Conservation (phyloP, 2,329 filamentous ascomycete genomes). For the Davidsoniella eucalypti region DNA sequence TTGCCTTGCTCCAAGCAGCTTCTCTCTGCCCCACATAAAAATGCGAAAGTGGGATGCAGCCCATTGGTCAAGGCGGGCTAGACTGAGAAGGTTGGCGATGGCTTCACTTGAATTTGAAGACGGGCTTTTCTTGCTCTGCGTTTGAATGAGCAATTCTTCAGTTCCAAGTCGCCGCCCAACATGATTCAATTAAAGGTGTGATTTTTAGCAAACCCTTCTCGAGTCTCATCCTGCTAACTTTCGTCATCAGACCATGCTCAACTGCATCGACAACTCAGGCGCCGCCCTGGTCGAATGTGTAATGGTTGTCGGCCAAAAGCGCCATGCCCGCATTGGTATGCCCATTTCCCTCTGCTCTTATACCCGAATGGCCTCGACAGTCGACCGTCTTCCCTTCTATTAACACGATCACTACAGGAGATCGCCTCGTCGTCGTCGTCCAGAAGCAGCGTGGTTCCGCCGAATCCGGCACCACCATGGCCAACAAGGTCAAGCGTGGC, state of each 20-base stretch:
- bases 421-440: constrained; percentile 95
- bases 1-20: too few relatives aligned
- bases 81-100: constrained; percentile 1
- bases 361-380: background rate
- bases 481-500: constrained; percentile 88
- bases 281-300: constrained; percentile 94
- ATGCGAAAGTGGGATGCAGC: too few relatives aligned
- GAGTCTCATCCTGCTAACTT: background rate
- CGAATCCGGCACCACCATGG: constrained; percentile 52
- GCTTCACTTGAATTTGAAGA: background rate
- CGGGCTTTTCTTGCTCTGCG: too few relatives aligned
- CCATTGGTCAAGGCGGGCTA: background rate
- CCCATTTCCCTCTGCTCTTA: background rate
- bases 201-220: background rate
- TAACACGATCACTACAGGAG: constrained; percentile 40
- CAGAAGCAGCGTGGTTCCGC: constrained; percentile 65
- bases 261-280: constrained; percentile 99
- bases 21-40: too few relatives aligned
- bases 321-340: constrained; percentile 71
- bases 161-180: constrained; percentile 21
- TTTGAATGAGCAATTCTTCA: too few relatives aligned
- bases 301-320: constrained; percentile 81
- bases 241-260: constrained; percentile 64
- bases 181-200: constrained; percentile 86
- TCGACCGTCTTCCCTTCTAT: constrained; percentile 10